Base-by-base conservation (phyloP, 2,329 filamentous ascomycete species). In the Hirsutella minnesotensis region DNA sequence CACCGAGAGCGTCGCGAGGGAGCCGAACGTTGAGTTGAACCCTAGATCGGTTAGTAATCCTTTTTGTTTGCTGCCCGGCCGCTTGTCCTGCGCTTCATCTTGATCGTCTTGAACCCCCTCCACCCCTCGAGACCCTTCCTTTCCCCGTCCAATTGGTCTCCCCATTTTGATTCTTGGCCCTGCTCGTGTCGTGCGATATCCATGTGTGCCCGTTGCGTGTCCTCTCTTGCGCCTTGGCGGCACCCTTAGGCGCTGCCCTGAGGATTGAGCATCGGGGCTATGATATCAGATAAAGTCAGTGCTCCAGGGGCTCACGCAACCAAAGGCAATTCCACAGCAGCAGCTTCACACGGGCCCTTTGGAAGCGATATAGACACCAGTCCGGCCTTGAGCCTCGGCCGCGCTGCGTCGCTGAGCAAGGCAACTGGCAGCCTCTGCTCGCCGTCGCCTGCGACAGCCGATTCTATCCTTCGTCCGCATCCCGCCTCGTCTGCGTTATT, bases 261-360 rank as follows among this genome's bases (percentile, higher is more conserved):
- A 53, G 55, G 55, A 45, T 29, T 51, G 55, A 54, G 53, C 48
- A 53, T 47, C 53, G 57, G 56, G 53, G 51, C 46, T 41, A 46
- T 44, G 47, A 38, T 37, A 9, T 49, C 54, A 47, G 48, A 54
- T 46, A 44, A 53, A 48, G 50, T 47, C 48, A 44, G 46, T 48
- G 51, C 50, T 44, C 53, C 45, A 24, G 41, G 37, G 39, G 47
- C 51, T 56, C 49, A 56, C 49, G 38, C 45, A 41, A 46, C 43
- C 46, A 44, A 52, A 54, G 51, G 38, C 21, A 35, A 39, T 36
- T 36, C 43, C 47, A 39, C 30, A 38, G n/a, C n/a, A n/a, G n/a
- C n/a, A n/a, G 39, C 49, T 29, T 38, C 42, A 43, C 41, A 43
- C 18, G 34, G 41, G 42, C 49, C 43, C 43, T 41, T 40, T 16